Base-by-base conservation (phyloP, 2,329 filamentous ascomycete species). In the Hymenoscyphus fraxineus region DNA sequence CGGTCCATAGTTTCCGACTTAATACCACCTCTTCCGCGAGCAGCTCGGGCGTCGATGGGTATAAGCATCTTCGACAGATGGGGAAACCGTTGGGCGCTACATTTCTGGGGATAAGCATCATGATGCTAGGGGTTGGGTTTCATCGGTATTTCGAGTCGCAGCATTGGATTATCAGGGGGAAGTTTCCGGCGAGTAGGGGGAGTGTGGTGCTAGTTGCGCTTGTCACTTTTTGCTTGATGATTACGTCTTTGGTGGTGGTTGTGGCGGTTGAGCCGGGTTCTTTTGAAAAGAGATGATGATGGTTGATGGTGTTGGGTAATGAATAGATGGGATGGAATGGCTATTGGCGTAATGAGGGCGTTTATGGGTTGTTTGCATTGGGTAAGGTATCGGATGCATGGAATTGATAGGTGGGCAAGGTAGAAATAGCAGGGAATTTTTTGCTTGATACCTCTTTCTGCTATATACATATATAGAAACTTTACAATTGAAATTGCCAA, bases 61-160 rank as follows among this genome's bases (percentile, higher is more conserved):
- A 78, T 51, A 72, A 74, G 38, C 76, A 76, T 63, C 78, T 91
- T 59, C 83, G 86, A 55, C 84, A 83, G 62, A 80, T 92, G 67
- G 90, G 90, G 58, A 90, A 89, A 72, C 90, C 90, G 1, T 82
- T 93, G 0, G 91, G 91, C 51, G 86, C 90, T 0, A 88, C 90
- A 1, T 95, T 95, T 70, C 80, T 95, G 51, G 89, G 79, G 47
- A 89, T 94, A 70, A 87, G 87, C 70, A 91, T 94, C 65, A 71
- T 94, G 51, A 87, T 92, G 64, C 80, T 95, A 63, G 81, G 91
- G 63, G 81, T 94, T 61, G 91, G 91, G 6, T 93, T 92, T 75
- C 88, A 90, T 73, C 82, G 91, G 61, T 95, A 92, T 76, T 88
- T 92, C 71, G 87, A 91, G 74, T 84, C 85, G 27, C 91, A 95